Base-by-base conservation (phyloP, 148 eudicot species). In the Vaccinium darrowii region DNA sequence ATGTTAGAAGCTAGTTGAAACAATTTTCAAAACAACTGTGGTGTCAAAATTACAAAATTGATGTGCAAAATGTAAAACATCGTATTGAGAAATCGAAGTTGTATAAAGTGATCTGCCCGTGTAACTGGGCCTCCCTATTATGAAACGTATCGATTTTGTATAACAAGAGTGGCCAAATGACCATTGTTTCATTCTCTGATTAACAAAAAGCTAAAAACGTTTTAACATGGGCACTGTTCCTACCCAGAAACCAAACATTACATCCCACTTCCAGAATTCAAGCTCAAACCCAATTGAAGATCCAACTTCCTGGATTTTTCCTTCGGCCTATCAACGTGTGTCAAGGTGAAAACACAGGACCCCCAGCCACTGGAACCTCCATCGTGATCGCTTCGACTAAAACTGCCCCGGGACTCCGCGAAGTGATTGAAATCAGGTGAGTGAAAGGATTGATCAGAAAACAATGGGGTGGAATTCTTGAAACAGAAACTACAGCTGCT, bases 401-500 rank as follows among this genome's bases (percentile, higher is more conserved):
- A 95, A 81, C 92, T 87, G 33, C 92, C 93, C 76, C 88, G 93
- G 5, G 98, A 82, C 52, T 90, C 92, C 71, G 23, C 30, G 39
- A 84, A 84, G 16, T 4, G 73, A 74, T 5, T 86, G 52, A 79
- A 85, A 19, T 86, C 87, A 56, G 83, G 69, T 21, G 80, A 11
- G 62, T 47, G 65, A 49, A 76, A 83, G 14, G 90, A 77, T 52
- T 84, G 81, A 84, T 92, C 90, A 43, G 72, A 85, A 76, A 90
- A 89, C 92, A 88, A 86, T 73, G 86, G 53, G 63, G 82, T 23
- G 3, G 76, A 81, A 80, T 82, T 63, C 43, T 83, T 83, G 43
- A 71, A 84, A 76, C 79, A 63, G 10, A 81, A 80, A 72, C 52
- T 19, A 23, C 57, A 82, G 73, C 79, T 72, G 65, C 85, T 86